Percentiles rank a stretch among this genome's conserved stretches.
Conservation (phyloP, 208 protist species). For the Acanthamoeba lugdunensis region DNA sequence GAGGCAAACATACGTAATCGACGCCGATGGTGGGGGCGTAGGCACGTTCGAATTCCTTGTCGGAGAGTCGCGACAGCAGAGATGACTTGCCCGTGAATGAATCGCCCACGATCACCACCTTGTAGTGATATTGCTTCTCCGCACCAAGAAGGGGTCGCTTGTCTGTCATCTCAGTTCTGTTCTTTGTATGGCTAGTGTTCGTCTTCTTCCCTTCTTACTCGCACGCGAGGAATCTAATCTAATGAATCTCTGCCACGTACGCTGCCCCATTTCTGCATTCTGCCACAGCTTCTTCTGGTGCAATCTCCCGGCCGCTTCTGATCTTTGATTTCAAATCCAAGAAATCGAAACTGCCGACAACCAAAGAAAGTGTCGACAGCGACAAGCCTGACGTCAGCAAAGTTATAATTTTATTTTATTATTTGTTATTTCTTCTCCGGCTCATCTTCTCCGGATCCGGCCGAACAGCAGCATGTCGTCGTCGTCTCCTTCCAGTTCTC, state of each 20-base stretch:
- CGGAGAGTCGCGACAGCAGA: not conserved
- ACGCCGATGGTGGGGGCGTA: conserved; percentile 35
- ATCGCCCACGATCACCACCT: conserved; percentile 29
- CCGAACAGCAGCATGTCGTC: not conserved
- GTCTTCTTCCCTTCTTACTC: too few relatives aligned
- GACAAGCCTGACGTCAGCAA: too few relatives aligned
- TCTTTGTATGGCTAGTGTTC: too few relatives aligned
- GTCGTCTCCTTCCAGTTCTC: not conserved
- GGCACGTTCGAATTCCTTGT: conserved; percentile 21
- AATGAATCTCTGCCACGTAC: not conserved
- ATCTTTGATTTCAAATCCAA: not conserved
- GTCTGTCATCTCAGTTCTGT: not conserved
- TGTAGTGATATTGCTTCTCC: conserved; percentile 21
- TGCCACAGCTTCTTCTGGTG: not conserved
- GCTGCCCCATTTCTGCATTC: too few relatives aligned
- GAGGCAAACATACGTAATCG: not conserved
- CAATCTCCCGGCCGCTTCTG: not conserved
- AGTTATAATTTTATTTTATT: too few relatives aligned
- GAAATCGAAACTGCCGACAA: not conserved
- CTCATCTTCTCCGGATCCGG: not conserved
- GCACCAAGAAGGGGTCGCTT: not conserved
- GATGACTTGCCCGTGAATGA: conserved; percentile 32
- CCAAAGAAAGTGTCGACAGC: too few relatives aligned
- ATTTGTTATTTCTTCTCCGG: not conserved
- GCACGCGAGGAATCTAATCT: too few relatives aligned